Base-by-base conservation (phyloP, 306 rosid genomes). In the Heteromeles arbutifolia region DNA sequence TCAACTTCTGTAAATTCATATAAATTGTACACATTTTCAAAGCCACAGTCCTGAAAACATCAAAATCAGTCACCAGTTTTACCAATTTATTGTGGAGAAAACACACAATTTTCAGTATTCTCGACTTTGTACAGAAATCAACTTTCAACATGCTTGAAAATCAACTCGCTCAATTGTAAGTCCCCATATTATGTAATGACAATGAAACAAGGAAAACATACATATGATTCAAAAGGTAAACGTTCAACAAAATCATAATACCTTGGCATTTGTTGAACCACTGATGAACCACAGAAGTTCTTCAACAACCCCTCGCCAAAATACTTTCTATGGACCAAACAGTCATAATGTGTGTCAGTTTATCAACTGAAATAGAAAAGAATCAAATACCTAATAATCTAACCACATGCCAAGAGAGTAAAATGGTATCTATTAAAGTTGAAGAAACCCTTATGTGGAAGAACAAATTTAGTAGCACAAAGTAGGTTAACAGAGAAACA, bases 261-360 rank as follows among this genome's bases (percentile, higher is more conserved):
- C 99, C 98, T 95, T 95, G 44, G 96, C 98, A 86, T 77, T 92
- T 43, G 99, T 95, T 58, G 99, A 92, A 81, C 99, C 99, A 78
- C 99, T 90, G 76, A 95, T 86, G 82, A 95, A 95, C 99, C 99
- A 95, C 29, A 95, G 91, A 85, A 95, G 98, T 80, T 95, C 99
- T 86, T 95, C 99, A 74, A 95, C 93, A 53, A 92, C 96, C 74
- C 96, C 99, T 79, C 97, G 92, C 99, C 99, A 95, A 84, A 95
- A 95, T 73, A 95, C 92, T 92, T 87, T 95, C 99, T 95, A 81
- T 50, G 67, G 78, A 86, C 69, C 86, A 87, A 83, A 84, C 13
- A 52, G 81, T 57, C 82, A 79, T 8, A 81, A 78, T 39, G 54
- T 64, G 69, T 41, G 87, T 89, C 77, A 89, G 75, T 76, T 66